These are phyloP conservation scores for Russula compacta DNA, from an alignment of 768 basidiomycete genomes.

Conservation along the genomic window DNA sequence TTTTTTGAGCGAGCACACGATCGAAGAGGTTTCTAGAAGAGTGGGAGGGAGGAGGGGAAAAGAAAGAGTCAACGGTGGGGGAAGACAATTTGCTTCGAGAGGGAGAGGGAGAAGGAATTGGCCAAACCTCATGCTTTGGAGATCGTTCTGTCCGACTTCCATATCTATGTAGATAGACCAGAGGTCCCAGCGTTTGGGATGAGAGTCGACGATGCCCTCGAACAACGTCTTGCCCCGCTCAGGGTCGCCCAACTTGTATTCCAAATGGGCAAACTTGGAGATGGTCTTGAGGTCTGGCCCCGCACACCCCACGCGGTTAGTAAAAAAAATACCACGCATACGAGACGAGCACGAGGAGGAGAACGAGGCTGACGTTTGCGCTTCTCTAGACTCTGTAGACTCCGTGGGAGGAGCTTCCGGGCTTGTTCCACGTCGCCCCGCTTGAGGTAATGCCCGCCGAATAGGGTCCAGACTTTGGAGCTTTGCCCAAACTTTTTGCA, in stretches of 20 bases:
- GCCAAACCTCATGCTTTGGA: constrained; percentile 64
- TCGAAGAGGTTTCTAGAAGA: constrained; percentile 82
- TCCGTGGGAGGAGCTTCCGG: constrained; percentile 76
- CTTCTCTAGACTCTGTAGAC: constrained; percentile 86
- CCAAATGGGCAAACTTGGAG: constrained; percentile 87
- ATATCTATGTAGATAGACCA: constrained; percentile 98
- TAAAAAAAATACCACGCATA: not conserved
- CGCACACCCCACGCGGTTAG: not conserved
- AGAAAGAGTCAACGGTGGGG: not conserved
- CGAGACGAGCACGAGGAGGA: not conserved
- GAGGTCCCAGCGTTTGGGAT: constrained; percentile 90
- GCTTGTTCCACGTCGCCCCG: constrained; percentile 70
- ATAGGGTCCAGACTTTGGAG: constrained; percentile 89
- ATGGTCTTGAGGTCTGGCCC: constrained; percentile 85
- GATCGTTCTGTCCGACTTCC: constrained; percentile 74
- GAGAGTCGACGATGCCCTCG: constrained; percentile 92
- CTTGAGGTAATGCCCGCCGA: constrained; percentile 73
- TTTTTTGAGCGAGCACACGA: constrained; percentile 72
- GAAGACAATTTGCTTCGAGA: no score
- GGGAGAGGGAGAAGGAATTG: not conserved
- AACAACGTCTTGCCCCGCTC: constrained; percentile 95
- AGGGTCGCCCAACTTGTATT: constrained; percentile 89
- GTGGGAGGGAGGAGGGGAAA: not conserved
- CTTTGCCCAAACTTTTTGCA: constrained; percentile 92
- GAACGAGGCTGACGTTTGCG: constrained; percentile 71